Base-by-base conservation (phyloP, 345 rosid species). In the Brassica napus region DNA sequence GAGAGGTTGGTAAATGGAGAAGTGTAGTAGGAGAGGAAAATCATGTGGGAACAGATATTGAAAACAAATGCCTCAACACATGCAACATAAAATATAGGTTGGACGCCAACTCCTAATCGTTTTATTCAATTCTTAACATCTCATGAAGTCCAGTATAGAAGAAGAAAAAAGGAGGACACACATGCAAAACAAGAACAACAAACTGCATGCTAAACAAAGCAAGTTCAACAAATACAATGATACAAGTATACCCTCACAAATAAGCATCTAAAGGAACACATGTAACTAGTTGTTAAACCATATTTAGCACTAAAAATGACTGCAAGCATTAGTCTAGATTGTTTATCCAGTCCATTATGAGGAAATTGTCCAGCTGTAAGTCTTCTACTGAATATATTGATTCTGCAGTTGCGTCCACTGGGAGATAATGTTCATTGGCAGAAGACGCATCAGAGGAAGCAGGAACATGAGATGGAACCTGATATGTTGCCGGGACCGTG, bases 271-370 rank as follows among this genome's bases (percentile, higher is more conserved):
- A 52, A 68, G 0, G 3, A 18, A 52, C 73, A 66, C 62, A 63
- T 6, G 68, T 74, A 26, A 68, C 66, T 47, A 52, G 31, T 60
- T 44, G 52, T 78, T 47, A 74, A 26, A 54, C 35, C 11, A 68
- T 16, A 60, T 79, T 32, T 68, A 68, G 70, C 65, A 75, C 31
- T 39, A 52, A 69, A 35, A 47, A 37, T 74, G 65, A 79, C 74
- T 47, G 61, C 78, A 52, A 60, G 23, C 34, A 31, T 77, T 74
- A 82, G 14, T 72, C 62, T 32, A 79, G 77, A 64, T 76, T 78
- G 81, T 81, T 83, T 47, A 82, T 28, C 83, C 86, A 84, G 66
- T 82, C 84, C 77, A 82, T 75, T 85, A 79, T 76, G 74, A 82
- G 85, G 74, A 84, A 79, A 79, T 54, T 79, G 65, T 84, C 87